Conservation (phyloP, 805 yeast species). For the Barnettozyma californica region DNA sequence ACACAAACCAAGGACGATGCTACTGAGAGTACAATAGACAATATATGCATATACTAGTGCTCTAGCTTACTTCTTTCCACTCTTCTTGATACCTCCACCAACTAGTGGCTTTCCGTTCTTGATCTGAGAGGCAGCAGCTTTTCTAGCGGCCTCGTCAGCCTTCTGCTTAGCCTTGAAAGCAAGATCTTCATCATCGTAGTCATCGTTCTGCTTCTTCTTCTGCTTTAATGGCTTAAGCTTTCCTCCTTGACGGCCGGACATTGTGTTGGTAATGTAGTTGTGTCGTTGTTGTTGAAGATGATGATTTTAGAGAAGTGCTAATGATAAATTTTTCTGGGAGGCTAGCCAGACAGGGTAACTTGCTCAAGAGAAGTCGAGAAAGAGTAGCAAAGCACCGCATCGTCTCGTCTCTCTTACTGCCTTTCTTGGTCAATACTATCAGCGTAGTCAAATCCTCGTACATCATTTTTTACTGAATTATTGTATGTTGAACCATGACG, state of each 20-base stretch:
- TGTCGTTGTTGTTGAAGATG: background rate
- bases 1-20: background rate
- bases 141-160: slow-evolving; percentile 90
- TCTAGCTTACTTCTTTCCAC: slow-evolving; percentile 45
- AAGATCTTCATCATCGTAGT: slow-evolving; percentile 77
- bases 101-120: slow-evolving; percentile 86
- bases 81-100: slow-evolving; percentile 95
- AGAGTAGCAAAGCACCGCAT: too few relatives aligned
- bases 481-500: too few relatives aligned
- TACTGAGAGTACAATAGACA: background rate
- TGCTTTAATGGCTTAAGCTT: slow-evolving; percentile 77
- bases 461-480: too few relatives aligned
- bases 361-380: too few relatives aligned
- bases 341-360: background rate
- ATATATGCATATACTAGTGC: background rate
- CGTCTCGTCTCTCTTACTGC: too few relatives aligned
- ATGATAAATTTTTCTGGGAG: background rate
- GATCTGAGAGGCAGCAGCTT: slow-evolving; percentile 84
- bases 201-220: slow-evolving; percentile 75
- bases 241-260: slow-evolving; percentile 98
- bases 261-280: slow-evolving; percentile 21
- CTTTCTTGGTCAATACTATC: too few relatives aligned
- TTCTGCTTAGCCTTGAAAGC: slow-evolving; percentile 93
- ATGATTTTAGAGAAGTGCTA: background rate
- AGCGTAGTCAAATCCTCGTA: too few relatives aligned